A percentile compares a stretch with the other conserved stretches of the same genome.
Evolutionary conservation across 495 filamentous ascomycete species (phyloP).

Genomic region (Penicillium cataractarum): DNA sequence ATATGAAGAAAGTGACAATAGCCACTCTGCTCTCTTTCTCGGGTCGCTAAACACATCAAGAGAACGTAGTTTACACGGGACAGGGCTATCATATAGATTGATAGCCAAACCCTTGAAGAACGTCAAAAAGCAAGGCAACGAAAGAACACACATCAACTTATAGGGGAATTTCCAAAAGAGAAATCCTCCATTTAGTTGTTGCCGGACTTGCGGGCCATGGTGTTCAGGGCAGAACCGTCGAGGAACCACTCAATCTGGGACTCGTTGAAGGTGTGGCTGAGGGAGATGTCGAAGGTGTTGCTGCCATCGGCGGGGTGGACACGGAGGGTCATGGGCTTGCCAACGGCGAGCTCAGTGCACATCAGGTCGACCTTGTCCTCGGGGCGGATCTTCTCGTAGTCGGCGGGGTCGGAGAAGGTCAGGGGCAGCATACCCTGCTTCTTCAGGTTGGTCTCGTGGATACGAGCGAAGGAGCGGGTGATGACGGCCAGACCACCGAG

Average conservation of each 20-base stretch:
- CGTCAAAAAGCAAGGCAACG: neutral
- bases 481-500: conserved; percentile 97
- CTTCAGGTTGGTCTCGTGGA: conserved; percentile 99
- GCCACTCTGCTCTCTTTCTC: conserved; percentile 16
- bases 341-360: conserved; percentile 89
- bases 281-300: conserved; percentile 74
- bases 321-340: conserved; percentile 88
- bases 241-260: conserved; percentile 98
- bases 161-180: neutral
- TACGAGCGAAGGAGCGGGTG: conserved; percentile 94
- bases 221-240: conserved; percentile 94
- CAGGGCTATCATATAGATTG: neutral
- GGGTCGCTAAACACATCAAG: conserved; percentile 27
- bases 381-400: conserved; percentile 96
- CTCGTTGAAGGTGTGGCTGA: conserved; percentile 96
- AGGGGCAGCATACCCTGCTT: conserved; percentile 99
- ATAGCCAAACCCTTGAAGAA: conserved; percentile 13
- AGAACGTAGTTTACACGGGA: conserved; percentile 42
- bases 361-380: conserved; percentile 89
- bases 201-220: conserved; percentile 79
- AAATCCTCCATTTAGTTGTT: conserved; percentile 35
- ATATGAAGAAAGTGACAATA: neutral
- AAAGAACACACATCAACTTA: conserved; percentile 1
- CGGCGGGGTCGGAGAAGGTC: conserved; percentile 89
- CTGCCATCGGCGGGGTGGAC: conserved; percentile 87